Evolutionary conservation across 371 early-diverging fungal genomes (phyloP), one percentile per base, ranked within the genome.

Genomic region (Mortierella sp.): DNA sequence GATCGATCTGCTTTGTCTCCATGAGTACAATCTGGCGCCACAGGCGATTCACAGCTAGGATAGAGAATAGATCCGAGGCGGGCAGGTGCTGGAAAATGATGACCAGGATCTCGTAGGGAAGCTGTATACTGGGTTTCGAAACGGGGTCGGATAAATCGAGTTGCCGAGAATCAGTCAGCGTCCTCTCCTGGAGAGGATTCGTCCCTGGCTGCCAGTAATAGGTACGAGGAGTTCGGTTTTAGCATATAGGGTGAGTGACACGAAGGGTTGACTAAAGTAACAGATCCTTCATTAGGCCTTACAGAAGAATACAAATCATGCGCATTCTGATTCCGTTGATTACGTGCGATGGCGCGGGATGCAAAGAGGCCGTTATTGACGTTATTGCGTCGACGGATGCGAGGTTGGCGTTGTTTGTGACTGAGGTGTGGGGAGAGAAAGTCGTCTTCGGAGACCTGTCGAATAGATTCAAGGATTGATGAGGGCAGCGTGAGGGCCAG

Each of bases 381-480:
- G 34, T 50, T 50, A 41, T 56, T 47, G 3, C 56, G 62, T 26
- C 54, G 32, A 28, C 50, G 53, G 19, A 42, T 19, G 37, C 60
- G 75, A 32, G 75, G 75, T 27, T 53, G 53, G 15, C 48, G 62
- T 51, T 66, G 75, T 48, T 41, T 54, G 44, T 68, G 53, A 27
- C 43, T 46, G 32, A 53, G 31, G 2, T 62, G 60, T 7, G 66
- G 39, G 3, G 65, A 32, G 28, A 73, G 58, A 24, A 73, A 61
- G 56, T 75, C 75, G n/a, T 75, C 75, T 44, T 75, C 68, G 32
- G 75, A 75, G 53, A 75, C 68, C 31, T 67, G 63, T 1, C 75
- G 75, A 49, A 75, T 75, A 43, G 75, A 68, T n/a, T 68, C 64
- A 49, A 73, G 58, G 37, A 72, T 49, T 9, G 72, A 65, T 1